Evolutionary conservation across 2,329 filamentous ascomycete genomes (phyloP).

Genomic region (Falciphora oryzae): DNA sequence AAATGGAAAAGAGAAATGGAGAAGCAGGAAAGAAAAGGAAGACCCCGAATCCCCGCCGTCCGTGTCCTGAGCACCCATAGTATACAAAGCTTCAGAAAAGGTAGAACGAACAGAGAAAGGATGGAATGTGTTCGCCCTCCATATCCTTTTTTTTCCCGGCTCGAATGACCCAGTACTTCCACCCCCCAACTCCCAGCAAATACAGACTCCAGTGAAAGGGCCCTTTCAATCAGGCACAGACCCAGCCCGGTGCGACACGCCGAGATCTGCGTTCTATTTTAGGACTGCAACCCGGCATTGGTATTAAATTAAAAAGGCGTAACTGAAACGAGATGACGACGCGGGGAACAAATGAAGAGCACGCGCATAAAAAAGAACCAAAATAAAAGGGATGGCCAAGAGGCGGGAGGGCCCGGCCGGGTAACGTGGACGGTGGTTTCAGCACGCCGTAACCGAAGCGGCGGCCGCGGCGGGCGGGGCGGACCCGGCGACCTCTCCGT

Average conservation of each 20-base stretch:
- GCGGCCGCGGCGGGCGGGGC: too few relatives aligned
- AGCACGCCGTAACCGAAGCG: background rate
- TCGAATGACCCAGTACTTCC: background rate
- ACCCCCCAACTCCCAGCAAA: background rate
- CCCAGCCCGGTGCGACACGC: too few relatives aligned
- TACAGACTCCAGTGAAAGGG: background rate
- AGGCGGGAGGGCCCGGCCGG: background rate
- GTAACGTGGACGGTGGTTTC: background rate
- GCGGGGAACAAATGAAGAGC: background rate
- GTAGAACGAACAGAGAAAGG: background rate
- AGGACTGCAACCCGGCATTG: background rate
- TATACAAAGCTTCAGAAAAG: background rate
- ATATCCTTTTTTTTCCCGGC: background rate
- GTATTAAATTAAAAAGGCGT: background rate
- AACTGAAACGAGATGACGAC: background rate
- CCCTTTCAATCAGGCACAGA: background rate
- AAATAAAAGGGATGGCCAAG: background rate
- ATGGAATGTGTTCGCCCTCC: background rate
- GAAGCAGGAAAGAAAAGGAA: background rate
- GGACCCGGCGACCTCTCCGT: conserved; percentile 6
- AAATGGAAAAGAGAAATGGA: background rate
- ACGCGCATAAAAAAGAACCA: background rate
- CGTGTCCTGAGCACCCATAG: background rate
- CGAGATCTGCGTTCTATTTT: background rate
- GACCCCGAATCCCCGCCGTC: background rate